Evolutionary conservation across 257 asterid genomes (phyloP), one percentile per base, ranked within the genome.

Genomic region (Dorcoceras hygrometricum): DNA sequence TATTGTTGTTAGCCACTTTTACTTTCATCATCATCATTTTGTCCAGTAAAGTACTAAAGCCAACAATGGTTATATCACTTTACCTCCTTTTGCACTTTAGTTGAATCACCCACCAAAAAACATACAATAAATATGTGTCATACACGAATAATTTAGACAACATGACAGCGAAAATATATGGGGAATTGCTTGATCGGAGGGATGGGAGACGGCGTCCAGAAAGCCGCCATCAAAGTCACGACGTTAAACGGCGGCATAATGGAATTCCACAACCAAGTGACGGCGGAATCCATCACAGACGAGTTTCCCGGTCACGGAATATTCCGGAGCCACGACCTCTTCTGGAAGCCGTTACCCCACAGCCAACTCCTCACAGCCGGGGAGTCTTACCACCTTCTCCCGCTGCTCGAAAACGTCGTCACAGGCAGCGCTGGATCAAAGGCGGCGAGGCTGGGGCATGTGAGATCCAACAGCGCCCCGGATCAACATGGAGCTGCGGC

Each of bases 291-390:
- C 63, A 88, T 91, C 81, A 82, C 87, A 27, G 96, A 86, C 72
- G 95, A 88, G 32, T 91, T 91, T 57, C 87, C 91, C 0, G 87
- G 95, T 59, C 96, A 91, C 65, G 96, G 96, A 0, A 88, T 91
- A 67, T 91, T 86, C 82, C 82, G 80, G 7, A 71, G 78, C 76
- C 88, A 81, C 28, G 95, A 85, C 65, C 83, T 86, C 24, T 91
- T 84, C 89, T 87, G 94, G 97, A 89, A 87, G 65, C 92, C 96
- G 25, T 77, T 91, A 7, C 77, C 90, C 6, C 86, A 80, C 80
- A 75, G 76, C 66, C 79, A 87, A 51, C 55, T 76, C 4, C 82
- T 89, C 72, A 26, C 77, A 63, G 76, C 82, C 4, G 96, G 98
- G 2, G 82, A 89, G 59, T 86, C 90, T 6, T 89, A 89, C 74